These are phyloP conservation scores for Arthrobotrys conoides DNA, from an alignment of 2,329 filamentous ascomycete genomes.

Conservation along the genomic window DNA sequence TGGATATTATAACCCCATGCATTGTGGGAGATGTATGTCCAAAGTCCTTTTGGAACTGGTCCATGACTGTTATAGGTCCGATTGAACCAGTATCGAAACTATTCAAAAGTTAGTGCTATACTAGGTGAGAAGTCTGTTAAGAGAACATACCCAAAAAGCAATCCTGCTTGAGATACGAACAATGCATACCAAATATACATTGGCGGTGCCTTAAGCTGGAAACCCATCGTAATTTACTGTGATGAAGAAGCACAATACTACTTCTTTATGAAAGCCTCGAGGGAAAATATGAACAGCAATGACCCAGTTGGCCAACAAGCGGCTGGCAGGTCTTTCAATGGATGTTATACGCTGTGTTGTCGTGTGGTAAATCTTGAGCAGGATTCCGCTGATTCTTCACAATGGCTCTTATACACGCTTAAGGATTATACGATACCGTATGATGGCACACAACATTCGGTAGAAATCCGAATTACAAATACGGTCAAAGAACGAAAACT, in stretches of 20 bases:
- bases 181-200: constrained; percentile 56
- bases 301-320: not conserved
- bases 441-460: constrained; percentile 43
- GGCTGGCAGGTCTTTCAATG: not conserved
- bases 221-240: constrained; percentile 30
- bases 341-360: constrained; percentile 14
- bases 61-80: constrained; percentile 75
- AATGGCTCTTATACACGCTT: constrained; percentile 24
- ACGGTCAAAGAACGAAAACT: constrained; percentile 42
- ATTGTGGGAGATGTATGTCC: constrained; percentile 71
- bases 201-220: constrained; percentile 42
- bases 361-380: constrained; percentile 24
- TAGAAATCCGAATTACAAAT: constrained; percentile 29
- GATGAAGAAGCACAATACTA: not conserved
- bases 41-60: constrained; percentile 70
- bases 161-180: constrained; percentile 53
- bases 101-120: not conserved
- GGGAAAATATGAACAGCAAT: not conserved
- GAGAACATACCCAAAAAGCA: constrained; percentile 48
- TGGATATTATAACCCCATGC: constrained; percentile 74
- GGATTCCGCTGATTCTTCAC: constrained; percentile 18
- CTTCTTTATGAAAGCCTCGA: not conserved
- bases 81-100: constrained; percentile 72
- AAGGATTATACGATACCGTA: not conserved
- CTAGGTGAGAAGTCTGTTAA: not conserved